Base-by-base conservation (phyloP, 495 filamentous ascomycete genomes). In the Hypoxylon perforatum region DNA sequence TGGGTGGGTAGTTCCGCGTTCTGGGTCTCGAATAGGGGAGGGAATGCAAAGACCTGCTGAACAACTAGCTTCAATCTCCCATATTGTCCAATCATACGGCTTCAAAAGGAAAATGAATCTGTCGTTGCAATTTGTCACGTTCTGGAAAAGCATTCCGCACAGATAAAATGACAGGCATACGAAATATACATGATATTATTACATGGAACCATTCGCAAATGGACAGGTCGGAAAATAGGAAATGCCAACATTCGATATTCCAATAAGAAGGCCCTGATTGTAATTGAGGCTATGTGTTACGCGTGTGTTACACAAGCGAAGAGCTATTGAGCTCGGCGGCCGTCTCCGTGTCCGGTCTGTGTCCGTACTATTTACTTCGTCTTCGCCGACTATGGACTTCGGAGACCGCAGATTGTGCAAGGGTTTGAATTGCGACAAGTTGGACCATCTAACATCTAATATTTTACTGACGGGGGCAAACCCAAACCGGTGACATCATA, bases 1-100 rank as follows among this genome's bases (percentile, higher is more conserved):
- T 63, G 59, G 67, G 25, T 63, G 67, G 67, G 35, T 59, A 59
- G 19, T 70, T 59, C 63, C 67, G 59, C 35, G 53, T 19, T 21
- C 53, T 57, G 18, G 52, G 30, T 48, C 52, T 49, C n/a, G 47
- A 41, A 44, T 50, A 65, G 18, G 54, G 15, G 23, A n/a, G 12
- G 15, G 56, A 19, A 56, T 50, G 30, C 56, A 28, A 38, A 42
- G 49, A 51, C 23, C 7, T 54, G 49, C 7, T 54, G 49, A 41
- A 36, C 19, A 59, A 15, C 36, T 50, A 35, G 55, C 50, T 61
- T 50, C 60, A n/a, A 57, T 56, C 56, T 61, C 45, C 44, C 25
- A 30, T 50, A 2, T 46, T 12, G 19, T 33, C 60, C 46, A 69
- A 64, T 63, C 9, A 33, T 12, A 47, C 21, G 39, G 46, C 41